These are phyloP conservation scores for Trichocladium uniseriatum DNA, from an alignment of 495 filamentous ascomycete species.

Conservation along the genomic window DNA sequence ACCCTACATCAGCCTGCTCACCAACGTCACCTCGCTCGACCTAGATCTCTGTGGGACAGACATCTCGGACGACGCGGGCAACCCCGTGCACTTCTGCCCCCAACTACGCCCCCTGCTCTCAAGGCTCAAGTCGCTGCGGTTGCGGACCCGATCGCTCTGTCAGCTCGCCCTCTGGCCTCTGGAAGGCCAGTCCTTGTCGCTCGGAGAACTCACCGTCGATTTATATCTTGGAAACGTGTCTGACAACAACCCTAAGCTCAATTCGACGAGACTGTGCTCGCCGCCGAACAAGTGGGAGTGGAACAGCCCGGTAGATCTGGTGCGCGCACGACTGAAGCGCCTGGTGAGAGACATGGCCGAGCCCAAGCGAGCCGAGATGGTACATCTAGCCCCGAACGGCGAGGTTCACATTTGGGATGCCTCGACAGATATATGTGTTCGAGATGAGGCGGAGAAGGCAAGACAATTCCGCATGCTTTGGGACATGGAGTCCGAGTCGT, in stretches of 20 bases:
- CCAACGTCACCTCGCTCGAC: conserved; percentile 14
- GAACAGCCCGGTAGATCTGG: conserved; percentile 4
- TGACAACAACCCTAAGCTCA: conserved; percentile 19
- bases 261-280: conserved; percentile 1
- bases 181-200: not conserved
- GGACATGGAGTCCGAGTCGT: not conserved
- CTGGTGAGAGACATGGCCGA: conserved; percentile 5
- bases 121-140: not conserved
- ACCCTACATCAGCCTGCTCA: conserved; percentile 7
- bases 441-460: conserved; percentile 1
- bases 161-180: not conserved
- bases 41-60: conserved; percentile 14
- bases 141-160: conserved; percentile 13
- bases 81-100: conserved; percentile 12
- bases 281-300: not conserved
- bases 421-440: conserved; percentile 4
- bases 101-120: conserved; percentile 7
- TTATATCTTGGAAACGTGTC: conserved; percentile 14
- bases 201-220: conserved; percentile 8
- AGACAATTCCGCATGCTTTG: not conserved
- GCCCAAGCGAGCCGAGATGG: conserved; percentile 9
- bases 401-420: conserved; percentile 19
- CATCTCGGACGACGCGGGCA: not conserved
- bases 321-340: conserved; percentile 4
- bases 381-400: conserved; percentile 11